phyloP scores from a whole-genome alignment of 2,329 filamentous ascomycete species.

The Fusarium oxysporum region DNA sequence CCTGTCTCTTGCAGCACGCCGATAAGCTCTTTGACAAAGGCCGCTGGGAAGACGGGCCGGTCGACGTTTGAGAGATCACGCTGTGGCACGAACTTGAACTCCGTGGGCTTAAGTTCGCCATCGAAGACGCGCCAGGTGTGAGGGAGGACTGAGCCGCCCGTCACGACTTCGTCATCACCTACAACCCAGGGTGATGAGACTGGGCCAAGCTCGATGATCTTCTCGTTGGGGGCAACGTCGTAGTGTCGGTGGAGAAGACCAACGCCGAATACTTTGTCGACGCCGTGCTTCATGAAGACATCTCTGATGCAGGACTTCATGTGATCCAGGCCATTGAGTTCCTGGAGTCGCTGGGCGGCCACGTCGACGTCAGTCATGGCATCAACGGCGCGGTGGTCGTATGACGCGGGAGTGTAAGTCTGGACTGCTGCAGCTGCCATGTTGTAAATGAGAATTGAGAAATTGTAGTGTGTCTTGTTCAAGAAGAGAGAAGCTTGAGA shows the following conservation, averaged over 20 bases:
- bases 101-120: neutral
- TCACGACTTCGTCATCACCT: neutral
- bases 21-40: neutral
- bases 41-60: neutral
- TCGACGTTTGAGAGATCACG: neutral
- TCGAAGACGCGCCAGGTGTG: neutral
- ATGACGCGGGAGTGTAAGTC: neutral
- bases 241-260: neutral
- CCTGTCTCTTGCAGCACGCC: neutral
- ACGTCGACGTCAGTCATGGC: neutral
- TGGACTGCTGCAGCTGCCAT: neutral
- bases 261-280: neutral
- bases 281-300: neutral
- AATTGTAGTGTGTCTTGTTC: neutral
- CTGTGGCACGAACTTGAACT: neutral
- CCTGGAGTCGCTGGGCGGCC: neutral
- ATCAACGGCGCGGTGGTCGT: neutral
- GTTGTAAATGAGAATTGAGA: neutral
- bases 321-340: neutral
- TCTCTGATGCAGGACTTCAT: neutral
- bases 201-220: neutral
- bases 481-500: neutral
- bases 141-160: neutral
- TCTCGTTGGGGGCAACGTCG: neutral
- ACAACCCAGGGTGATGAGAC: neutral